Evolutionary conservation across 306 rosid species (phyloP).

Genomic region (Cicer arietinum): DNA sequence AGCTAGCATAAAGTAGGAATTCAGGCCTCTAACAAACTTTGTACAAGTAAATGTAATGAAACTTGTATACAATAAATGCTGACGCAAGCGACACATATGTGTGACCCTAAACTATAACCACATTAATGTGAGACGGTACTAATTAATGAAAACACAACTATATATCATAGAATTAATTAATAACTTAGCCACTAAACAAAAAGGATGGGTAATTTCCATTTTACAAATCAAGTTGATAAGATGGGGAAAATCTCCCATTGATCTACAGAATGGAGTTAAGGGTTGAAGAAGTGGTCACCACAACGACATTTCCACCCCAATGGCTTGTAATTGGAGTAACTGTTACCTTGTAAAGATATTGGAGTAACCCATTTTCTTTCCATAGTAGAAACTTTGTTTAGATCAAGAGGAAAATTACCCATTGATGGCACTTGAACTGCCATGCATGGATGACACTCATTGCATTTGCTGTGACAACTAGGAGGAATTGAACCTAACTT

Average conservation of each 20-base stretch:
- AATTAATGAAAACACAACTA: slow-evolving; percentile 9
- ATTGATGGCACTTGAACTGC: slow-evolving; percentile 81
- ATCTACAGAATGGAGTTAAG: slow-evolving; percentile 46
- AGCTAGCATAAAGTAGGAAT: slow-evolving; percentile 37
- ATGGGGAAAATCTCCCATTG: neutral
- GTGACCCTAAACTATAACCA: slow-evolving; percentile 37
- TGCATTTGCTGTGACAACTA: slow-evolving; percentile 96
- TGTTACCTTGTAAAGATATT: slow-evolving; percentile 52
- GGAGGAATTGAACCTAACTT: slow-evolving; percentile 95
- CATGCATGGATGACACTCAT: slow-evolving; percentile 93
- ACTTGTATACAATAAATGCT: slow-evolving; percentile 57
- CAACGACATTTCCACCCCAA: slow-evolving; percentile 97
- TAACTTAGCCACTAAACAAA: slow-evolving; percentile 5
- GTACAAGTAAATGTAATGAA: slow-evolving; percentile 54
- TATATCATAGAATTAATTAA: slow-evolving; percentile 15
- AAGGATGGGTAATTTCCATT: slow-evolving; percentile 15
- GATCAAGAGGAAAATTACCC: slow-evolving; percentile 41
- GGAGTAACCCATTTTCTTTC: slow-evolving; percentile 43
- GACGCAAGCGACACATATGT: slow-evolving; percentile 47
- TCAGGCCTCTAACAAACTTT: slow-evolving; percentile 55
- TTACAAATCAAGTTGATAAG: slow-evolving; percentile 12
- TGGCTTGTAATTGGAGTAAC: slow-evolving; percentile 95
- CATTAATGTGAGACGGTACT: too few relatives aligned
- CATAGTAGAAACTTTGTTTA: slow-evolving; percentile 42
- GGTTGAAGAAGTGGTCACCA: slow-evolving; percentile 78